Evolutionary conservation across 2,329 filamentous ascomycete species (phyloP), one percentile per base, ranked within the genome.

Genomic region (Stemphylium vesicarium): DNA sequence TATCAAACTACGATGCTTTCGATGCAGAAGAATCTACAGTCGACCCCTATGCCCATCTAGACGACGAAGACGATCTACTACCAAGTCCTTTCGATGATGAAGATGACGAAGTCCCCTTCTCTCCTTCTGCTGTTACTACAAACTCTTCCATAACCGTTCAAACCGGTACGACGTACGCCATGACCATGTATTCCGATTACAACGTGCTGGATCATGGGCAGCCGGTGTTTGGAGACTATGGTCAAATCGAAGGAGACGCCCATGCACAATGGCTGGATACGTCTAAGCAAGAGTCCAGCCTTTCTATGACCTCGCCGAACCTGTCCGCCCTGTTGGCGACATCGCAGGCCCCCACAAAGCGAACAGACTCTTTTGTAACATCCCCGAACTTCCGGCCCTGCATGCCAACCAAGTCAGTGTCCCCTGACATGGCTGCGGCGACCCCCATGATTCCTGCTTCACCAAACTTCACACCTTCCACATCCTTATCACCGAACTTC

Each of bases 1-100:
- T 78, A 2, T 77, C 72, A n/a, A 78, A 78, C 53, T 79, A 79
- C 59, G 78, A 79, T 51, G 74, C 74, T 9, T 69, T 79, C 22
- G 77, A 79, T 44, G 47, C 67, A 2, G 75, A 79, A 36, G 74
- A 75, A 16, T 65, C 70, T 16, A 52, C 63, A 7, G 58, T 63
- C 0, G 65, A 74, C 46, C 60, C 55, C 4, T 74, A 75, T 44
- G 56, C 65, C 5, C 64, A 70, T 42, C 41, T 74, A 0, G 72
- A 75, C 41, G 69, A 71, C 11, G 69, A 70, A 10, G 67, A 68
- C 5, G 66, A 69, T 20, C 29, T 12, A 13, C 32, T 53, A 4
- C 43, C 36, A 4, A 42, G 53, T 8, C 51, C 56, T 11, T 58
- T 53, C 5, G 52, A 62, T 6, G 43, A 59, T n/a, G 57, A 63